These are phyloP conservation scores for Lactarius deliciosus DNA, from an alignment of 768 basidiomycete species.

Conservation along the genomic window DNA sequence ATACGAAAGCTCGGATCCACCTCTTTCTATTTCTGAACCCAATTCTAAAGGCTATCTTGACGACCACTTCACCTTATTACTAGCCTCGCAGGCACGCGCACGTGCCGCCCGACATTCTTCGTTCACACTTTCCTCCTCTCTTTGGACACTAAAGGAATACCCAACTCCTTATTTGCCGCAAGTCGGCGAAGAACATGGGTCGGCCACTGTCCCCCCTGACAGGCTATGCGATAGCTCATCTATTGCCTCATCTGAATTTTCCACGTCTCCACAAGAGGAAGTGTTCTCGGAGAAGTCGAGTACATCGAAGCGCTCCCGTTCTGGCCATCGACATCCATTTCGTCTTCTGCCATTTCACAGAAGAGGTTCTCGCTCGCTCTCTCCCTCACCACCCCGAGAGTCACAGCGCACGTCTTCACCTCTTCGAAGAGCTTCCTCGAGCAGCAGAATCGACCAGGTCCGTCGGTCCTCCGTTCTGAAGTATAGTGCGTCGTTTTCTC, in stretches of 20 bases:
- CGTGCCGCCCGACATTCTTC: constrained; percentile 11
- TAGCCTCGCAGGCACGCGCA: constrained; percentile 18
- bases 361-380: not conserved
- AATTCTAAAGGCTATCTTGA: not conserved
- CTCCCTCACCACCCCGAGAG: not conserved
- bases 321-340: not conserved
- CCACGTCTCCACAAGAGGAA: not conserved
- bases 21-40: not conserved
- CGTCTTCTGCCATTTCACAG: not conserved
- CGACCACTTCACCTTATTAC: constrained; percentile 1
- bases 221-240: not conserved
- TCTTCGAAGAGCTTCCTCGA: not conserved
- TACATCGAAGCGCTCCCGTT: not conserved
- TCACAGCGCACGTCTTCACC: not conserved
- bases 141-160: constrained; percentile 20
- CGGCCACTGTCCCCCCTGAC: not conserved
- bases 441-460: not conserved
- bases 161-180: constrained; percentile 10
- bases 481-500: constrained; percentile 8
- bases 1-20: not conserved
- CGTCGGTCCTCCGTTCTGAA: not conserved
- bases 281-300: not conserved
- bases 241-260: not conserved
- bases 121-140: constrained; percentile 9
- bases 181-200: constrained; percentile 5